Conservation (phyloP, 306 rosid species). For the Geum urbanum region DNA sequence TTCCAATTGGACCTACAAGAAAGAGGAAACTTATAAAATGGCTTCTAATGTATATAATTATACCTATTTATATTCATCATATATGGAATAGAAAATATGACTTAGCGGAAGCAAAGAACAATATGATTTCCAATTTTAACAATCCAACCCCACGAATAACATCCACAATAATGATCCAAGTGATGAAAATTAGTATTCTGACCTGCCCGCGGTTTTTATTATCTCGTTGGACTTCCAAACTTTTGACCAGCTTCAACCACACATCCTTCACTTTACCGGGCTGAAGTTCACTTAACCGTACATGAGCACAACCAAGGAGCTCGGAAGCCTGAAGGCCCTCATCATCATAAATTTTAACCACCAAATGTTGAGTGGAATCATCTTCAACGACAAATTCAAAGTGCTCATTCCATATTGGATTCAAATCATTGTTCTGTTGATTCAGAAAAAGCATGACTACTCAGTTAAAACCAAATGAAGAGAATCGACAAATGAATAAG, state of each 20-base stretch:
- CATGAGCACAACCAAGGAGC: slow-evolving; percentile 61
- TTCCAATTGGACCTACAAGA: slow-evolving; percentile 84
- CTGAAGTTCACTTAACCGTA: slow-evolving; percentile 64
- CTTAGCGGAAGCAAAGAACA: background rate
- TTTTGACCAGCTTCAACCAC: slow-evolving; percentile 97
- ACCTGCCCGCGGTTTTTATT: slow-evolving; percentile 91
- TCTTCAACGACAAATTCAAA: slow-evolving; percentile 89
- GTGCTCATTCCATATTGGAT: slow-evolving; percentile 97
- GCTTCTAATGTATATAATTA: background rate
- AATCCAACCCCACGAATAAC: background rate
- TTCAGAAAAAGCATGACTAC: slow-evolving; percentile 21
- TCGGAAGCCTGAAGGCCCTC: slow-evolving; percentile 84
- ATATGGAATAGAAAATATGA: background rate
- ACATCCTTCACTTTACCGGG: slow-evolving; percentile 92
- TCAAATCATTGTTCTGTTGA: slow-evolving; percentile 82
- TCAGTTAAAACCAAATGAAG: slow-evolving; percentile 17
- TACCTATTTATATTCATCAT: background rate
- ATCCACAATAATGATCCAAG: slow-evolving; percentile 7
- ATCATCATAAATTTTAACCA: slow-evolving; percentile 65
- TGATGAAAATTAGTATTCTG: slow-evolving; percentile 22
- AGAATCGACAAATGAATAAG: background rate
- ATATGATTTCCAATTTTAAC: background rate
- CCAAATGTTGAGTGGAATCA: slow-evolving; percentile 73
- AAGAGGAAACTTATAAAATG: slow-evolving; percentile 8
- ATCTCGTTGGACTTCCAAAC: slow-evolving; percentile 82